Evolutionary conservation across 2,329 filamentous ascomycete species (phyloP).

Genomic region (Trichoderma sp.): DNA sequence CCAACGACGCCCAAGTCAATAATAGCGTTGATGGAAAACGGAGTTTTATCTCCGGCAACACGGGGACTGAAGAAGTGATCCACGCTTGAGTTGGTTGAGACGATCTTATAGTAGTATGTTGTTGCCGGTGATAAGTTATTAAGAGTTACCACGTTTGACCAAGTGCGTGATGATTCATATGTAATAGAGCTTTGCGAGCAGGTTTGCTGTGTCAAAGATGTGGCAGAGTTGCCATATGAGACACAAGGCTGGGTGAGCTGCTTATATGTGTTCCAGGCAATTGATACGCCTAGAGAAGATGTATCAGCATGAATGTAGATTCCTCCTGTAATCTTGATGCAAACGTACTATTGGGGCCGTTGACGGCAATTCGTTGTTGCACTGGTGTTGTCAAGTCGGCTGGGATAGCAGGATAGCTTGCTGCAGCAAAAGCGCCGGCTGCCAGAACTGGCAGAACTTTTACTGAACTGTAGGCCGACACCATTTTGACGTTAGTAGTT

Average conservation of each 20-base stretch:
- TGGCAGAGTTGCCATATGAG: conserved; percentile 46
- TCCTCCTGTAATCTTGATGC: neutral
- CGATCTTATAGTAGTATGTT: conserved; percentile 60
- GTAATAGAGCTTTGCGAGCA: conserved; percentile 49
- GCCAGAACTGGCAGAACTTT: conserved; percentile 12
- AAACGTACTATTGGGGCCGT: conserved; percentile 45
- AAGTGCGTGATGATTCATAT: conserved; percentile 54
- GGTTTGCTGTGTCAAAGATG: conserved; percentile 36
- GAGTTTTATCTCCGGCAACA: conserved; percentile 50
- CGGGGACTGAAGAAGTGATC: conserved; percentile 54
- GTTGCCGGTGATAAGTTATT: conserved; percentile 47
- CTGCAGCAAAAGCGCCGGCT: conserved; percentile 10
- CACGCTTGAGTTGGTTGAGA: conserved; percentile 52
- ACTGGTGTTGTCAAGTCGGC: conserved; percentile 50
- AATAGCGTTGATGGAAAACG: conserved; percentile 51
- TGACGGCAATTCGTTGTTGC: conserved; percentile 52
- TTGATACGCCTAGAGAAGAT: conserved; percentile 42
- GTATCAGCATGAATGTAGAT: neutral
- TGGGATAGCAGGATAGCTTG: conserved; percentile 45
- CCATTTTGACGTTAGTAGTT: neutral
- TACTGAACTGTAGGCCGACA: neutral
- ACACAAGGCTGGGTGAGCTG: conserved; percentile 47
- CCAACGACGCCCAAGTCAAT: conserved; percentile 50
- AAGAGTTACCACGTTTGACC: conserved; percentile 48
- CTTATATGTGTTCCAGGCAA: conserved; percentile 58